Conservation (phyloP, 2,329 filamentous ascomycete species). For the Pseudocercospora fijiensis region DNA sequence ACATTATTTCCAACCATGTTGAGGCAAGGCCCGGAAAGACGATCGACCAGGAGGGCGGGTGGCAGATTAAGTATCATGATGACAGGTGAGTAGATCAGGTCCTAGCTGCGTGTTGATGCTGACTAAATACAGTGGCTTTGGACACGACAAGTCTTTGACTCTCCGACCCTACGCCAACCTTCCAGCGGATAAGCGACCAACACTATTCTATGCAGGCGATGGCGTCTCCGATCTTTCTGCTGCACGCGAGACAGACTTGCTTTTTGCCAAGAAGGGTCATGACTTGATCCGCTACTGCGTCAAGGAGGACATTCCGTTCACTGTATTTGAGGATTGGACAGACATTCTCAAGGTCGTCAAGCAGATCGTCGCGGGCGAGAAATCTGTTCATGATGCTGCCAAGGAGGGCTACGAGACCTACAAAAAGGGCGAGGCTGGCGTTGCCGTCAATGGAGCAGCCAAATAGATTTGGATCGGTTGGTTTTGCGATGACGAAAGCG, state of each 20-base stretch:
- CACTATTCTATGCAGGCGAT: slow-evolving; percentile 91
- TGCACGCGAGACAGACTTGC: slow-evolving; percentile 89
- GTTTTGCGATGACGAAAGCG: no score
- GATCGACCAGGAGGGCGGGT: slow-evolving; percentile 78
- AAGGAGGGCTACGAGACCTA: slow-evolving; percentile 50
- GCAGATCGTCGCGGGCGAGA: slow-evolving; percentile 72
- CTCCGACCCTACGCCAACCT: slow-evolving; percentile 82
- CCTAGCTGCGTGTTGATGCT: background rate
- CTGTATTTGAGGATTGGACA: slow-evolving; percentile 80
- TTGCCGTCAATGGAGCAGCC: slow-evolving; percentile 10
- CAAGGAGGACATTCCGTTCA: slow-evolving; percentile 80
- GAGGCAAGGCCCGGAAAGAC: slow-evolving; percentile 64
- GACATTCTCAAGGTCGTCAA: slow-evolving; percentile 74
- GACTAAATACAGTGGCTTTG: slow-evolving; percentile 62
- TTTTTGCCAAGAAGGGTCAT: slow-evolving; percentile 90
- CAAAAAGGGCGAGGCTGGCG: slow-evolving; percentile 47
- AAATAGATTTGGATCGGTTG: background rate
- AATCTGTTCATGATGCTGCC: slow-evolving; percentile 69
- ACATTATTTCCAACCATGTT: slow-evolving; percentile 88
- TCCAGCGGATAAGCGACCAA: slow-evolving; percentile 66
- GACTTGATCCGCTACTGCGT: slow-evolving; percentile 87
- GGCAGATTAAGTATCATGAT: slow-evolving; percentile 86
- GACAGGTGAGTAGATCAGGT: slow-evolving; percentile 58
- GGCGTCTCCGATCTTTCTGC: slow-evolving; percentile 83
- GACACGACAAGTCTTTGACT: slow-evolving; percentile 95